These are phyloP conservation scores for Phyllosticta citriasiana DNA, from an alignment of 2,329 filamentous ascomycete species.

Conservation along the genomic window DNA sequence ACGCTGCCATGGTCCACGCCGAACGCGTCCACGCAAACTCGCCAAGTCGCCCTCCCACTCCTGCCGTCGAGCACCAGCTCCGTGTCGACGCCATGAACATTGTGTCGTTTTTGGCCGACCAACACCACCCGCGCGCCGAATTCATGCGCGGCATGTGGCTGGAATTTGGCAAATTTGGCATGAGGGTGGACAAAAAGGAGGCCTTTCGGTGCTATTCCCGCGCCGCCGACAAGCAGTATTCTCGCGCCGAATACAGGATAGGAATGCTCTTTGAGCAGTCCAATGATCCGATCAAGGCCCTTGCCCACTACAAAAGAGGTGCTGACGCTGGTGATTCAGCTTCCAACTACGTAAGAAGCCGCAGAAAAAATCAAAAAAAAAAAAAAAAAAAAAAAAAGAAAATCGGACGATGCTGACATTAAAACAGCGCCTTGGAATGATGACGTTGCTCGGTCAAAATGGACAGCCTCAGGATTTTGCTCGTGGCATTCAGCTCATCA, in stretches of 20 bases:
- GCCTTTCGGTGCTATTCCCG: constrained; percentile 78
- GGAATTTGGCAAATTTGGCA: constrained; percentile 93
- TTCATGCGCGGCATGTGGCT: constrained; percentile 96
- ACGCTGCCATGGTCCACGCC: constrained; percentile 69
- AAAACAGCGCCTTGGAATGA: constrained; percentile 71
- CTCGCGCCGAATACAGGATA: constrained; percentile 87
- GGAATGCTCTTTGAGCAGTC: constrained; percentile 97
- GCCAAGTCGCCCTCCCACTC: constrained; percentile 62
- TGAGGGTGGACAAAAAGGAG: constrained; percentile 85
- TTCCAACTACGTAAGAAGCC: constrained; percentile 47
- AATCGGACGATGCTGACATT: constrained; percentile 34
- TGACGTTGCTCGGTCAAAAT: constrained; percentile 89
- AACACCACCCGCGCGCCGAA: constrained; percentile 84
- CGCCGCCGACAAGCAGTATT: constrained; percentile 78
- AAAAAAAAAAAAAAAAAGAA: constrained; percentile 6
- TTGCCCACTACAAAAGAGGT: constrained; percentile 80
- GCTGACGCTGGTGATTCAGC: constrained; percentile 77
- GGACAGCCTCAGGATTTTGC: constrained; percentile 75
- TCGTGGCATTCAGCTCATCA: constrained; percentile 72
- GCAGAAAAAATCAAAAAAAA: too few relatives aligned
- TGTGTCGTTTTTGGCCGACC: constrained; percentile 77
- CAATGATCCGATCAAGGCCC: constrained; percentile 82
- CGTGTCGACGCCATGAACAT: constrained; percentile 85
- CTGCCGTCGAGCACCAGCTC: constrained; percentile 79
- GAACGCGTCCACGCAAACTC: constrained; percentile 52